Conservation (phyloP, 1,284 basidiomycete genomes). For the Microbotryomycetes sp. region DNA sequence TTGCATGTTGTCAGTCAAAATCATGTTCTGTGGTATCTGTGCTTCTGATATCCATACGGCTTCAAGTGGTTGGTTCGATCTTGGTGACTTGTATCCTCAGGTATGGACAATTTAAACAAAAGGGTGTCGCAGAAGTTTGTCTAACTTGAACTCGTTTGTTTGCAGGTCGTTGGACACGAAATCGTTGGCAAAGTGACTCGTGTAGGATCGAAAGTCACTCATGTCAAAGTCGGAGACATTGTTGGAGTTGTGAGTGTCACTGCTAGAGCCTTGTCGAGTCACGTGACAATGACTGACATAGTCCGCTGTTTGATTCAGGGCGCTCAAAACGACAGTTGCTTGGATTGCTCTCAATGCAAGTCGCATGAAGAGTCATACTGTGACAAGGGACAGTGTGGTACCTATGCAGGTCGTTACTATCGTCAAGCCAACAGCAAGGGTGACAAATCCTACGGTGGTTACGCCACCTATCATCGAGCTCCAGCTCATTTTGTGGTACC, state of each 20-base stretch:
- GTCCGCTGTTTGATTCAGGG: too few relatives aligned
- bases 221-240: slow-evolving; percentile 48
- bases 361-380: slow-evolving; percentile 45
- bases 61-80: neutral
- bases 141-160: neutral
- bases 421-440: slow-evolving; percentile 26
- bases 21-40: slow-evolving; percentile 20
- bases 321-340: slow-evolving; percentile 48
- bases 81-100: slow-evolving; percentile 7
- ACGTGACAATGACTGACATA: too few relatives aligned
- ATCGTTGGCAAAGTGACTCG: slow-evolving; percentile 46
- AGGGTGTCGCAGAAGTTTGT: too few relatives aligned
- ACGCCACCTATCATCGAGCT: slow-evolving; percentile 45
- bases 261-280: too few relatives aligned
- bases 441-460: slow-evolving; percentile 46
- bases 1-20: neutral
- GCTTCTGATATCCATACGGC: slow-evolving; percentile 28
- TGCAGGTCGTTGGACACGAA: slow-evolving; percentile 46
- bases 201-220: slow-evolving; percentile 42
- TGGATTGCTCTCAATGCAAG: slow-evolving; percentile 45
- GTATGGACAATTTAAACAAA: neutral
- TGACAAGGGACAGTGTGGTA: slow-evolving; percentile 41
- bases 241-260: too few relatives aligned
- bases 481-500: slow-evolving; percentile 44
- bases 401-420: slow-evolving; percentile 37